These are phyloP conservation scores for Pythium phragmitis DNA, from an alignment of 352 stramenopile genomes.

Conservation along the genomic window DNA sequence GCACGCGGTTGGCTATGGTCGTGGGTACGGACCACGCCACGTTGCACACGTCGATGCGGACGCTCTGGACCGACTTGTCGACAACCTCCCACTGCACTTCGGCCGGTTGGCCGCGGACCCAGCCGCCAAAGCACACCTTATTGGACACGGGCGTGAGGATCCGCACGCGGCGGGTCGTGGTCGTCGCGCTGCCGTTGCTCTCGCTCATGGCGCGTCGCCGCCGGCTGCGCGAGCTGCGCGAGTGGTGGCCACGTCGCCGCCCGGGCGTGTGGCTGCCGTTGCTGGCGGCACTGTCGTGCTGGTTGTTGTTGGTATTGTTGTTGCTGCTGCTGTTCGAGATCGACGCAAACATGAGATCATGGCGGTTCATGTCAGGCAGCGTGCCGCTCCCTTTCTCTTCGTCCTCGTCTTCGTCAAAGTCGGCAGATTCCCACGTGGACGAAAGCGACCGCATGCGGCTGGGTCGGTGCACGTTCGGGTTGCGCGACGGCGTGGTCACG, in stretches of 20 bases:
- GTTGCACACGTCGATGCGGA: conserved; percentile 88
- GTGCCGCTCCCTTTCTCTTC: conserved; percentile 27
- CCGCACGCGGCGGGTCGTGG: conserved; percentile 40
- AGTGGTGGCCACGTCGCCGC: conserved; percentile 24
- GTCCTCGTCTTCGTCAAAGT: conserved; percentile 45
- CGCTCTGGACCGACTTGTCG: conserved; percentile 61
- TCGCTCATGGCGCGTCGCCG: conserved; percentile 34
- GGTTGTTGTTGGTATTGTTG: conserved; percentile 19
- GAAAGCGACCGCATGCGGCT: conserved; percentile 55
- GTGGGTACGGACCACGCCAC: conserved; percentile 77
- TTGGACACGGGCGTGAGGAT: conserved; percentile 52
- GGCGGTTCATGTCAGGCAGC: conserved; percentile 20
- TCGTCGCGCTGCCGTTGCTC: conserved; percentile 28
- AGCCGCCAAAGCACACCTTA: conserved; percentile 52
- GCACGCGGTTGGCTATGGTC: conserved; percentile 63
- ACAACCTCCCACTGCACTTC: conserved; percentile 80
- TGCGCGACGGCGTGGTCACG: conserved; percentile 26
- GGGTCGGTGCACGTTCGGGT: conserved; percentile 29
- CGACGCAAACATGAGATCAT: conserved; percentile 29
- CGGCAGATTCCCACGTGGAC: conserved; percentile 60
- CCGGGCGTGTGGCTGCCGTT: conserved; percentile 19
- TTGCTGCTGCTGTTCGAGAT: conserved; percentile 23
- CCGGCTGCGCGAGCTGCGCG: conserved; percentile 20
- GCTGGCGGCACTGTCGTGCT: conserved; percentile 10
- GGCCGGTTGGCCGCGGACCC: conserved; percentile 74